Conservation (phyloP, 2,329 filamentous ascomycete genomes). For the Xylariaceae sp. region DNA sequence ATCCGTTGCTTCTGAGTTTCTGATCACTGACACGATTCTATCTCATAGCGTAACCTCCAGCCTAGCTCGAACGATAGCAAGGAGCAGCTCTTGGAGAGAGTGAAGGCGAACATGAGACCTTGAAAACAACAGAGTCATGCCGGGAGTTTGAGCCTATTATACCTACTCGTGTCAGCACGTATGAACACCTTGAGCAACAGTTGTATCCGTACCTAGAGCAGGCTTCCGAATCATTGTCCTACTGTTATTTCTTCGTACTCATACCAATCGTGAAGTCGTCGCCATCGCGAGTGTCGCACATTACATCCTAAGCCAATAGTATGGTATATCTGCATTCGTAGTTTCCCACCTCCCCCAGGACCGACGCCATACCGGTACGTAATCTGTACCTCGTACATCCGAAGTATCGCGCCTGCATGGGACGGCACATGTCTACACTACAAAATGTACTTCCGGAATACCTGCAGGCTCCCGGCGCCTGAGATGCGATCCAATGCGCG, state of each 20-base stretch:
- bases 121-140: conserved; percentile 7
- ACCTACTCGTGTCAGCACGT: not conserved
- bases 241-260: no score
- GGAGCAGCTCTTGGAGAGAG: conserved; percentile 61
- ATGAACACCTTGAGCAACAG: no score
- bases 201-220: no score
- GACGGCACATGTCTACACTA: not conserved
- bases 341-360: no score
- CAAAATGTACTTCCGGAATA: no score
- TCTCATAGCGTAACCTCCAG: conserved; percentile 56
- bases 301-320: no score
- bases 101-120: conserved; percentile 58
- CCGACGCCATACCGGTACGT: no score
- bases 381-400: not conserved
- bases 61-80: conserved; percentile 54
- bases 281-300: no score
- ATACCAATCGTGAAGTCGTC: no score
- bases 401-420: not conserved
- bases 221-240: no score
- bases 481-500: not conserved
- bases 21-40: conserved; percentile 8
- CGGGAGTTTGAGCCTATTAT: not conserved
- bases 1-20: not conserved
- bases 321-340: no score
- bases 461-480: not conserved